Percentiles rank a stretch among this genome's conserved stretches.
phyloP scores from a whole-genome alignment of 441 rosid genomes.

The Macaranga tanarius region DNA sequence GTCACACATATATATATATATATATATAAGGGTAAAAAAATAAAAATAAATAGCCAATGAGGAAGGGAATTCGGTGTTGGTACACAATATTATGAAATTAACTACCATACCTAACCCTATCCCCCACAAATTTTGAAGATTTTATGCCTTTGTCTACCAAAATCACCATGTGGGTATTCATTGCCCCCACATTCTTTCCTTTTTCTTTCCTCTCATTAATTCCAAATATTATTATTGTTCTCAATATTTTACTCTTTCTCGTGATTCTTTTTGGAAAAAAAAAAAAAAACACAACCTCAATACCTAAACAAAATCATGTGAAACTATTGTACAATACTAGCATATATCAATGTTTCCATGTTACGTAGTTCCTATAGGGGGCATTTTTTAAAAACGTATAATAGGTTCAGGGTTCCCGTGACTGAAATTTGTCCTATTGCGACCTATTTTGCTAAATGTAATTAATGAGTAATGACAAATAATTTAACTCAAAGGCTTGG shows the following conservation, averaged over 20 bases:
- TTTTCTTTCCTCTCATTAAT: not conserved
- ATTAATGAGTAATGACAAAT: no score
- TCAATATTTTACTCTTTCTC: no score
- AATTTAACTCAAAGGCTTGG: no score
- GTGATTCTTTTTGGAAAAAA: no score
- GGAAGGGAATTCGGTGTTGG: not conserved
- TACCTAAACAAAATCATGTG: not conserved
- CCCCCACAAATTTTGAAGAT: constrained; percentile 27
- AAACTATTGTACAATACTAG: not conserved
- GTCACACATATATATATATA: no score
- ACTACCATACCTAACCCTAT: constrained; percentile 46
- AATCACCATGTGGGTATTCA: constrained; percentile 37
- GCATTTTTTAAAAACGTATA: no score
- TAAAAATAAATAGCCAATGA: not conserved
- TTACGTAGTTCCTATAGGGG: not conserved
- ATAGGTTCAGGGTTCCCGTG: no score
- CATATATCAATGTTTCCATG: not conserved
- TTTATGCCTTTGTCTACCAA: constrained; percentile 21
- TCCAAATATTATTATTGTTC: not conserved
- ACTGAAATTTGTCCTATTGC: no score
- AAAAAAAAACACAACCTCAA: not conserved
- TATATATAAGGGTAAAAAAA: no score
- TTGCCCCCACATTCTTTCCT: constrained; percentile 16
- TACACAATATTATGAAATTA: constrained; percentile 21
- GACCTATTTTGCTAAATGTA: no score